Evolutionary conservation across 1,284 basidiomycete species (phyloP).

Genomic region (Apiotrichum sp.): DNA sequence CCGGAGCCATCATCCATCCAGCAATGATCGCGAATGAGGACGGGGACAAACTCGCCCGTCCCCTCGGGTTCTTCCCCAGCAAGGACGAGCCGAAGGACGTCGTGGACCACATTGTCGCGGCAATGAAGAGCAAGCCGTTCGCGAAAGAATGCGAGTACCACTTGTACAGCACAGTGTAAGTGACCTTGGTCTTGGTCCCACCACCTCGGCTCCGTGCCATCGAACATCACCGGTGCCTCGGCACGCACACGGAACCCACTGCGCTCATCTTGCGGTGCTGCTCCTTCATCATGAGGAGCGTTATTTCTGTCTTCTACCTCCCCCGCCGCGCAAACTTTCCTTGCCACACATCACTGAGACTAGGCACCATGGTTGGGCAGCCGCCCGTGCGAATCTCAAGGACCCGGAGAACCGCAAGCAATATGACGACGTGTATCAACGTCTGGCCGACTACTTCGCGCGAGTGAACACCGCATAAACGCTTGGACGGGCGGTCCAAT

Average conservation of each 20-base stretch:
- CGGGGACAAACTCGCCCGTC: constrained; percentile 31
- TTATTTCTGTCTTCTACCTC: no score
- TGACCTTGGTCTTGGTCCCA: not conserved
- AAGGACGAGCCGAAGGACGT: constrained; percentile 38
- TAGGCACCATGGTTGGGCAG: constrained; percentile 67
- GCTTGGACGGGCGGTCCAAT: not conserved
- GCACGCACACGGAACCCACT: no score
- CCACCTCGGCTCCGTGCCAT: no score
- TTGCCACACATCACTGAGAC: not conserved
- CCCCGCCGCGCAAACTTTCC: no score
- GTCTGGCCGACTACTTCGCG: constrained; percentile 53
- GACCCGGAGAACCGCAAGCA: constrained; percentile 60
- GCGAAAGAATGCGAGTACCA: constrained; percentile 25
- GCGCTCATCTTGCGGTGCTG: no score
- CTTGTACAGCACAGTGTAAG: constrained; percentile 40
- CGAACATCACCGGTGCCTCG: no score
- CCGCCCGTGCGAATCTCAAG: constrained; percentile 60
- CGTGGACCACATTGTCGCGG: constrained; percentile 24
- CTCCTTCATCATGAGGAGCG: no score
- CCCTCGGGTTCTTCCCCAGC: constrained; percentile 37
- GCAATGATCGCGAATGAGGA: constrained; percentile 39
- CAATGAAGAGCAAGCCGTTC: constrained; percentile 25
- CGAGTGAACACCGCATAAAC: constrained; percentile 3
- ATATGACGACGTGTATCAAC: constrained; percentile 61
- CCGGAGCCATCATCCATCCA: constrained; percentile 35